Percentiles rank a stretch among this genome's conserved stretches.
phyloP scores from a whole-genome alignment of 139 green algal genomes.

The Penium margaritaceum region DNA sequence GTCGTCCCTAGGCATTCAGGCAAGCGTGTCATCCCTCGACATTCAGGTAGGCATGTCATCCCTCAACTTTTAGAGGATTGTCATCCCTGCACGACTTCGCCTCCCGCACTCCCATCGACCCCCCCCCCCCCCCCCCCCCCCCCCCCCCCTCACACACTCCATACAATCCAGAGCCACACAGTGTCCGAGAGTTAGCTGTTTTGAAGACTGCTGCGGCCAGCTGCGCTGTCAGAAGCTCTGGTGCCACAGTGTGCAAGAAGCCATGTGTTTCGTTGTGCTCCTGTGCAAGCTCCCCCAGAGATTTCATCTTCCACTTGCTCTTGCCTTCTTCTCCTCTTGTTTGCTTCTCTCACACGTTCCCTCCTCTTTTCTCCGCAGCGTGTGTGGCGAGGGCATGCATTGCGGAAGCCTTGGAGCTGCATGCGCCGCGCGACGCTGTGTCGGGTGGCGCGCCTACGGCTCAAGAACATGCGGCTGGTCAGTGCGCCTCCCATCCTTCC shows the following conservation, averaged over 20 bases:
- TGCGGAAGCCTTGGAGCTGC: not conserved
- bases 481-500: not conserved
- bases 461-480: not conserved
- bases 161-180: no score
- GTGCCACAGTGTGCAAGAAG: not conserved
- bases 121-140: no score
- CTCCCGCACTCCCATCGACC: no score
- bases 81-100: not conserved
- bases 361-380: not conserved
- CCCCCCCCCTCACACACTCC: no score
- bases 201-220: not conserved
- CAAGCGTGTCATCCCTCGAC: not conserved
- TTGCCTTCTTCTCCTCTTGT: not conserved
- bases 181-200: no score
- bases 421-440: not conserved
- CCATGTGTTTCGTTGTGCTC: not conserved
- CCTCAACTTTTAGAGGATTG: not conserved
- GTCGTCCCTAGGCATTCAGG: no score
- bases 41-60: not conserved
- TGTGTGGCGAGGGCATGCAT: not conserved
- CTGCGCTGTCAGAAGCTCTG: not conserved
- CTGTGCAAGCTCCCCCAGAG: not conserved
- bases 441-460: not conserved
- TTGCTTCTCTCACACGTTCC: not conserved
- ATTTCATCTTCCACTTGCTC: not conserved